Evolutionary conservation across 495 filamentous ascomycete genomes (phyloP), one percentile per base, ranked within the genome.

Genomic region (Chlorociboria aeruginascens): DNA sequence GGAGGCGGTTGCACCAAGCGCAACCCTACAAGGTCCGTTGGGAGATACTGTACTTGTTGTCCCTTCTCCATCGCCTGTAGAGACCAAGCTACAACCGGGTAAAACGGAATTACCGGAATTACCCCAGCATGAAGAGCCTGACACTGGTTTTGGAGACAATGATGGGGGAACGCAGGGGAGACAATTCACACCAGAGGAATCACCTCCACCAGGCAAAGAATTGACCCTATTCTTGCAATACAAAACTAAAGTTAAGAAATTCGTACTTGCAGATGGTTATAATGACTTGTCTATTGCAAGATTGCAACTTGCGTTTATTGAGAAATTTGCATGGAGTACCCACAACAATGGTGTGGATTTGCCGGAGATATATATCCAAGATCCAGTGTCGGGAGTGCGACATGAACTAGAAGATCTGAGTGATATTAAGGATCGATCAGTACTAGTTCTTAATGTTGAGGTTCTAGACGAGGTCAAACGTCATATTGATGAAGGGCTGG

Each of bases 311-410:
- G 89, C 90, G n/a, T 98, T 98, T 62, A 98, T 98, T 55, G 93
- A 97, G 53, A 97, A 96, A 57, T 98, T 98, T 57, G 88, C 89
- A 7, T 98, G 94, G 88, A 96, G 92, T 55, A 94, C 89, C 1
- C 90, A 95, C 53, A 85, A 81, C 56, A 90, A 97, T 60, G 92
- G 93, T 17, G 80, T 78, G 10, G 92, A 98, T 57, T 69, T 98
- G 29, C 92, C 92, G 0, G 92, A 97, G 56, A 95, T 98, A 29
- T 95, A 97, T 63, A 89, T 98, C 34, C 93, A 98, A 63, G 92
- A 98, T 62, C 80, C 90, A 6, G 74, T 95, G 9, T 95, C 89
- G 8, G 93, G 92, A 4, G 85, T 96, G 20, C 85, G 92, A 16
- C 87, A 99, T 61, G 92, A 97, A 61, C 68, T 99, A 32, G 92